These are phyloP conservation scores for Cyathus striatus DNA, from an alignment of 768 basidiomycete genomes.

Conservation along the genomic window DNA sequence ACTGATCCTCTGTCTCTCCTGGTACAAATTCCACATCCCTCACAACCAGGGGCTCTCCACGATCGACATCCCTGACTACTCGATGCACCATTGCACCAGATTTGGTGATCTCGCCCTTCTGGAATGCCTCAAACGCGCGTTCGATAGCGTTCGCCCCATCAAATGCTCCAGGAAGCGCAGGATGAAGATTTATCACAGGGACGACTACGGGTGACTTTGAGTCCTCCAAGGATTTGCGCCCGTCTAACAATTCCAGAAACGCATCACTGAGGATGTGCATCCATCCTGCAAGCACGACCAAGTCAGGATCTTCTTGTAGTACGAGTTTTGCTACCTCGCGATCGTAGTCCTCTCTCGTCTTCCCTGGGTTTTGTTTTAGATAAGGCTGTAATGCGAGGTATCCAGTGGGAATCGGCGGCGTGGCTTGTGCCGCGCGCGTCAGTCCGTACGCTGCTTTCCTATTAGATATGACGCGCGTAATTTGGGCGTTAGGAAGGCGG, in stretches of 20 bases:
- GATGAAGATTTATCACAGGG: constrained; percentile 94
- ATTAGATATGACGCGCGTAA: constrained; percentile 86
- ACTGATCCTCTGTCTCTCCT: constrained; percentile 67
- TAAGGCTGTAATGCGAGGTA: constrained; percentile 85
- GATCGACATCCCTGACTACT: constrained; percentile 90
- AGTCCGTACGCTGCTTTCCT: constrained; percentile 89
- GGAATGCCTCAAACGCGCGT: constrained; percentile 85
- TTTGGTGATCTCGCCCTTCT: constrained; percentile 69
- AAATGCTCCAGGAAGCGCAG: constrained; percentile 93
- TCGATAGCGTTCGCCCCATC: constrained; percentile 92
- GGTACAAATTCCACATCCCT: constrained; percentile 67
- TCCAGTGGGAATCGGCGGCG: constrained; percentile 76
- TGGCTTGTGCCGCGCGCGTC: constrained; percentile 63
- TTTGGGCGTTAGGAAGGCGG: constrained; percentile 63
- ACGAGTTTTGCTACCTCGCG: constrained; percentile 70
- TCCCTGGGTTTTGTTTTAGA: constrained; percentile 65
- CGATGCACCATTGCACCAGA: constrained; percentile 93
- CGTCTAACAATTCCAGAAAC: constrained; percentile 68
- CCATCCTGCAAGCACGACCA: constrained; percentile 96
- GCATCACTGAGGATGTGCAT: constrained; percentile 91
- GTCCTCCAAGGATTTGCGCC: constrained; percentile 31
- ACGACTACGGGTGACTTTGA: constrained; percentile 36
- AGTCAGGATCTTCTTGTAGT: constrained; percentile 60
- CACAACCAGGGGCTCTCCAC: constrained; percentile 83
- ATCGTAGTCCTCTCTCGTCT: constrained; percentile 83